Percentiles rank a stretch among this genome's conserved stretches.
phyloP scores from a whole-genome alignment of 768 basidiomycete genomes.

The Paxillus ammoniavirescens region DNA sequence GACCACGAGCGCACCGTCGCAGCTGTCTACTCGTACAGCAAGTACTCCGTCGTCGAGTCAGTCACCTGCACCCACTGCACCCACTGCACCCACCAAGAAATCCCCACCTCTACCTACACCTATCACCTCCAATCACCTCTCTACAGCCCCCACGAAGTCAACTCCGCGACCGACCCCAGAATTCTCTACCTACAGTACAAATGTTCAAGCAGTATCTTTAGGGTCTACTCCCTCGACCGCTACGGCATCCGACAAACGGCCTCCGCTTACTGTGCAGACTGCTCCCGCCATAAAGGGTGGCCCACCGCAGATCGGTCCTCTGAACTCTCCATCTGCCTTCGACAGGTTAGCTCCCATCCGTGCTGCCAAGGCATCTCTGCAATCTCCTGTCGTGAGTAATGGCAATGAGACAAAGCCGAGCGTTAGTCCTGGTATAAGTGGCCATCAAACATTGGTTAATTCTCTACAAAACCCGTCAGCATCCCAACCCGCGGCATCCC shows the following conservation, averaged over 20 bases:
- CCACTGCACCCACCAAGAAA: not conserved
- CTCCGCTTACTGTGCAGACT: constrained; percentile 12
- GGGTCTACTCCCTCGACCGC: not conserved
- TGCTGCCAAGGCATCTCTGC: constrained; percentile 28
- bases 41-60: constrained; percentile 21
- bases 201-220: not conserved
- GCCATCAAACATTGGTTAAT: not conserved
- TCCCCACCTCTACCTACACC: not conserved
- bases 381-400: constrained; percentile 9
- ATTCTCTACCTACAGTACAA: not conserved
- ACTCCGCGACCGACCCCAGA: not conserved
- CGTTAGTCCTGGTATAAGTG: not conserved
- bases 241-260: not conserved
- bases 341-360: constrained; percentile 35
- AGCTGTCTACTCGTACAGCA: constrained; percentile 10
- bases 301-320: constrained; percentile 10
- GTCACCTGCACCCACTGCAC: not conserved
- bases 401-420: not conserved
- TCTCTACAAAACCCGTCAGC: not conserved
- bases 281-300: constrained; percentile 14
- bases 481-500: not conserved
- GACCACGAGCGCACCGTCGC: not conserved
- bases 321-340: constrained; percentile 7
- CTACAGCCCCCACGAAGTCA: not conserved
- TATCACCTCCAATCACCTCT: not conserved